Base-by-base conservation (phyloP, 805 yeast genomes). In the Millerozyma acaciae region DNA sequence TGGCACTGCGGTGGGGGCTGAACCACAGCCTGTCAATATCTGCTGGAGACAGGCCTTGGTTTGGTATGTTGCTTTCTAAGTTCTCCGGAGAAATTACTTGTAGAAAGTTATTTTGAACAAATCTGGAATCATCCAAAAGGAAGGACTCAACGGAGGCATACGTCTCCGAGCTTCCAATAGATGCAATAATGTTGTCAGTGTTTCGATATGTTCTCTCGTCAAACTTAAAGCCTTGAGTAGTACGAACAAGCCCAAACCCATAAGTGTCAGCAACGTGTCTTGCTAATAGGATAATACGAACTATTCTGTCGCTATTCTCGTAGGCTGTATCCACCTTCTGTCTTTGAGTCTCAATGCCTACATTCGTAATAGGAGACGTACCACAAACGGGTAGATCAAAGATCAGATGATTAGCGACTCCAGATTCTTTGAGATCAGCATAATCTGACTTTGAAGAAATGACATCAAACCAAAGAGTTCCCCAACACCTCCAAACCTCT, bases 401-500 rank as follows among this genome's bases (percentile, higher is more conserved):
- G 36, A 78, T 63, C 42, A 72, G 69, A 19, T 47, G 39, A 37
- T 71, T 74, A 28, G 56, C 54, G n/a, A 80, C 72, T 7, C 88
- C 87, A 3, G 80, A 74, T 15, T 69, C 68, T 29, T 58, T 65
- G 21, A 65, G 58, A 29, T 64, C 71, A 25, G 58, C 58, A 42
- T 70, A 73, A 43, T 78, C 84, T 4, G 61, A 64, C 48, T 81
- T 83, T 27, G 67, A 52, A 10, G 62, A 49, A 24, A 84, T 62
- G 16, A 62, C 60, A 54, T 84, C 89, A 57, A 75, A 84, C 90
- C 93, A 84, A 26, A 84, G 52, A 0, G 87, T 74, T 2, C 94
- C 94, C 87, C 90, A 83, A 48, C 88, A 78, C 50, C 79, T 80
- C 89, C 89, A 84, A 14, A 79, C 82, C 55, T 84, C 94, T 26